These are phyloP conservation scores for Curvularia verruculosa DNA, from an alignment of 2,329 filamentous ascomycete species.

Conservation along the genomic window DNA sequence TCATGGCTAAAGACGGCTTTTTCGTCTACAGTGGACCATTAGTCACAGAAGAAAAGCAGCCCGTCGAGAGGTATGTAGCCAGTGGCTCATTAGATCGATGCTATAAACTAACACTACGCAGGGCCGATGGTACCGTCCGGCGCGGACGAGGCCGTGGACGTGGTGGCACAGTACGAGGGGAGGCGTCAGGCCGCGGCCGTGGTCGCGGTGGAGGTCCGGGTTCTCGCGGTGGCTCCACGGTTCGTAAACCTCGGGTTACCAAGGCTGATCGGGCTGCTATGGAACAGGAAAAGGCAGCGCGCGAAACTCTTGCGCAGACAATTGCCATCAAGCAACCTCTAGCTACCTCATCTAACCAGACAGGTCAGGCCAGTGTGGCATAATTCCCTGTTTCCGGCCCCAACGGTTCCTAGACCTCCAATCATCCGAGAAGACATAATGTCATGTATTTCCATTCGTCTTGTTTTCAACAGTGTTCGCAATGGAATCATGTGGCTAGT, in stretches of 20 bases:
- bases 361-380: slow-evolving; percentile 18
- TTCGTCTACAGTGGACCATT: slow-evolving; percentile 96
- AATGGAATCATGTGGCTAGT: neutral
- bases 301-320: slow-evolving; percentile 60
- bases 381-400: slow-evolving; percentile 7
- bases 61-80: slow-evolving; percentile 63
- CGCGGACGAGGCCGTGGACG: slow-evolving; percentile 65
- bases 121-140: slow-evolving; percentile 75
- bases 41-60: slow-evolving; percentile 81
- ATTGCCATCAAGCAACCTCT: slow-evolving; percentile 36
- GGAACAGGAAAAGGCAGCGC: slow-evolving; percentile 79
- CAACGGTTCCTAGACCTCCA: neutral
- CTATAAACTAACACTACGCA: slow-evolving; percentile 51
- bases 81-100: neutral
- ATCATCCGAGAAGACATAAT: neutral
- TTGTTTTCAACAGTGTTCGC: neutral
- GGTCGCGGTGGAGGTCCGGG: slow-evolving; percentile 65
- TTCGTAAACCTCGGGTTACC: slow-evolving; percentile 82
- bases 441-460: neutral
- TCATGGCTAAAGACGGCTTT: slow-evolving; percentile 93
- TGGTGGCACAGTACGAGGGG: slow-evolving; percentile 54
- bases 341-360: slow-evolving; percentile 15
- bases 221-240: slow-evolving; percentile 75
- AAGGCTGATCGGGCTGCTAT: slow-evolving; percentile 83
- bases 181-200: slow-evolving; percentile 49